Conservation (phyloP, 345 rosid genomes). For the Ceriops decandra region DNA sequence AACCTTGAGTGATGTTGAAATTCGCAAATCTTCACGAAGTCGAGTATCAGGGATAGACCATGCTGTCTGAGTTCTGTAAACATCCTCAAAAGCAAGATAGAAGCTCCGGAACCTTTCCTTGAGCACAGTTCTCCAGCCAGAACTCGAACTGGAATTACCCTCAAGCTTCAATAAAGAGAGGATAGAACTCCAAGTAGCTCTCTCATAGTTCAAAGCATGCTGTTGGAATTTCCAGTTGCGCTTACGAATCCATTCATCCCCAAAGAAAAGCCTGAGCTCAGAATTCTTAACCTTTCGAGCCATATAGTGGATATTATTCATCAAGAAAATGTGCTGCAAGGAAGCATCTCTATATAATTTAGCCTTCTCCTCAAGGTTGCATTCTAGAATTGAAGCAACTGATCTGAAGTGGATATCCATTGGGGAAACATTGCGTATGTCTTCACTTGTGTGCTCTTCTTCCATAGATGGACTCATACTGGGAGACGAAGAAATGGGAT, state of each 20-base stretch:
- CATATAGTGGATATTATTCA: conserved; percentile 91
- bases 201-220: conserved; percentile 65
- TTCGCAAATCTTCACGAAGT: conserved; percentile 71
- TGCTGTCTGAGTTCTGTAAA: conserved; percentile 70
- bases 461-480: conserved; percentile 32
- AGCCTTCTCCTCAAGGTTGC: conserved; percentile 65
- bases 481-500: conserved; percentile 32
- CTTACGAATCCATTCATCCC: conserved; percentile 74
- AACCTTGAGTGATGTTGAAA: conserved; percentile 61
- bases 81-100: conserved; percentile 67
- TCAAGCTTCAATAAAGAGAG: conserved; percentile 66
- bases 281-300: conserved; percentile 68
- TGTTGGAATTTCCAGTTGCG: conserved; percentile 78
- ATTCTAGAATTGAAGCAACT: conserved; percentile 56
- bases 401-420: conserved; percentile 51
- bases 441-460: conserved; percentile 35
- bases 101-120: conserved; percentile 68
- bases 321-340: conserved; percentile 69
- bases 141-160: conserved; percentile 37
- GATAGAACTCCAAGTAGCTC: conserved; percentile 71
- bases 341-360: conserved; percentile 57
- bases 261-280: conserved; percentile 58
- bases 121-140: conserved; percentile 45
- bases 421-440: conserved; percentile 27
- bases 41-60: conserved; percentile 63